These are phyloP conservation scores for Cladosporium cucumerinum DNA, from an alignment of 2,329 filamentous ascomycete genomes.

Conservation along the genomic window DNA sequence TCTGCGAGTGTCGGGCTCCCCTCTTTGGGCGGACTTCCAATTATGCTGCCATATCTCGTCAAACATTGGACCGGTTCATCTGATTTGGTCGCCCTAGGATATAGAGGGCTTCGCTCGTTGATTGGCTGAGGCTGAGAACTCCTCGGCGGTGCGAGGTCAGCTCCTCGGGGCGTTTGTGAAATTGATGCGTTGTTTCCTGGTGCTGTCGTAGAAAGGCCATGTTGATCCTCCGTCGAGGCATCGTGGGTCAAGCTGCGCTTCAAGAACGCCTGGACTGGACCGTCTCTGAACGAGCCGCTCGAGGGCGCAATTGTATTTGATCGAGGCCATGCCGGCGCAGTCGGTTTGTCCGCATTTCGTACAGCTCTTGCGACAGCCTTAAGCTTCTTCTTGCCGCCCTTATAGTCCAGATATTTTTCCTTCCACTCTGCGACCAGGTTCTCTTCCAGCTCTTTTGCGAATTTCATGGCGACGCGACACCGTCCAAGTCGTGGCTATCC, in stretches of 20 bases:
- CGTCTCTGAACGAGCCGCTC: not conserved
- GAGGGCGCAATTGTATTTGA: not conserved
- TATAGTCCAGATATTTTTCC: slow-evolving; percentile 28
- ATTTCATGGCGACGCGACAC: slow-evolving; percentile 25
- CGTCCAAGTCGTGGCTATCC: not conserved
- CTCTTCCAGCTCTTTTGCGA: slow-evolving; percentile 27
- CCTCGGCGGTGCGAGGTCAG: not conserved
- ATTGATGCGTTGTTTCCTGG: not conserved
- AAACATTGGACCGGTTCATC: slow-evolving; percentile 27
- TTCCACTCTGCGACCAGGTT: slow-evolving; percentile 25
- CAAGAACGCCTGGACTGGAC: slow-evolving; percentile 42
- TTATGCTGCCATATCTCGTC: slow-evolving; percentile 62
- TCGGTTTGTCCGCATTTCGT: slow-evolving; percentile 41
- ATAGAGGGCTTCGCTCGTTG: slow-evolving; percentile 33
- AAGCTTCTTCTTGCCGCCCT: slow-evolving; percentile 83
- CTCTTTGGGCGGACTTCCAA: slow-evolving; percentile 49
- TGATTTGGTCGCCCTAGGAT: slow-evolving; percentile 7
- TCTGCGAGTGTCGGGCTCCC: slow-evolving; percentile 17
- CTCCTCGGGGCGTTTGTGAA: not conserved
- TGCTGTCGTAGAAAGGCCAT: not conserved
- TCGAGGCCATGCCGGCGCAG: slow-evolving; percentile 30
- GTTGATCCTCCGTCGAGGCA: slow-evolving; percentile 23
- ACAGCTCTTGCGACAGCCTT: slow-evolving; percentile 77
- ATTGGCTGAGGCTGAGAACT: slow-evolving; percentile 16
- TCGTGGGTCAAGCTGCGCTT: slow-evolving; percentile 30